Evolutionary conservation across 2,329 filamentous ascomycete species (phyloP), one percentile per base, ranked within the genome.

Genomic region (Colletotrichum nymphaeae): DNA sequence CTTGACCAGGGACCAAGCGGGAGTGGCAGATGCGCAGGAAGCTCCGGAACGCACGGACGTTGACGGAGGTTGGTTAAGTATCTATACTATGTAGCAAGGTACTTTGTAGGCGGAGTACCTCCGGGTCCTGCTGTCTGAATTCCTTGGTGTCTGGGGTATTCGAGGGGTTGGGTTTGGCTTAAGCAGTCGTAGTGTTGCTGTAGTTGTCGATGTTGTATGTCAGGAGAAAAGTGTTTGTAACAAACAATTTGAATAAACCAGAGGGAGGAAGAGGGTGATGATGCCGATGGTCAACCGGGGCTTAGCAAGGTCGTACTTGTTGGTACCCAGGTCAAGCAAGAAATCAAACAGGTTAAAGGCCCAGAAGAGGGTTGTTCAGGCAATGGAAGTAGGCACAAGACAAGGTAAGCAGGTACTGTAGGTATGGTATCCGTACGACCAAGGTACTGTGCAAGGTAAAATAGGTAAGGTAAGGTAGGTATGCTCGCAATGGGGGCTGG

Each of bases 11-110:
- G 70, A 72, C 59, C 70, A 69, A 72, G 70, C 66, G 58, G 42
- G 67, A 64, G 66, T 63, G 70, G 70, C 46, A 64, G 66, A 55
- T 69, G 66, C 59, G 66, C 49, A 71, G 71, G 71, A 71, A 73
- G 71, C 71, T 73, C 60, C 71, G 71, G 71, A 71, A 71, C 71
- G 71, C 71, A 73, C 71, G 71, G 71, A 71, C 71, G 56, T 37
- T 42, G 56, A 24, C 30, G 70, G 55, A 72, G 42, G 55, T 42
- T 46, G 49, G 67, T 26, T 66, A 16, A 24, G 26, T 28, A 24
- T 24, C 24, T 24, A 24, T 24, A 24, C 24, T 24, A 24, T 24
- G 5, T 26, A 26, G 26, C 5, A 28, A 28, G 26, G 26, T 28
- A 28, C 26, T 28, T 28, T 28, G 26, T 28, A 42, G 37, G 37